Evolutionary conservation across 306 rosid genomes (phyloP).

Genomic region (Vicia sativa): DNA sequence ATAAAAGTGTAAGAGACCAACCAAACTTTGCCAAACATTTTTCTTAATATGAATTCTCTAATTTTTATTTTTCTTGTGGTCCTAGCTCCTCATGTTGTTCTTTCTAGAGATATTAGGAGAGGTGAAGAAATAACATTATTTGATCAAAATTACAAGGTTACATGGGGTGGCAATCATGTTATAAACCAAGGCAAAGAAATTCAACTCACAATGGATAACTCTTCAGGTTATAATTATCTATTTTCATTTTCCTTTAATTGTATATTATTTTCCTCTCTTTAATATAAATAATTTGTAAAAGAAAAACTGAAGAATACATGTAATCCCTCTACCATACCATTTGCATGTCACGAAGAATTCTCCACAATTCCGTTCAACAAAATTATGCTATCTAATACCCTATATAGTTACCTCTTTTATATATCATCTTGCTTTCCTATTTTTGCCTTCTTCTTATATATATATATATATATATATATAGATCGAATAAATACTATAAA

Average conservation of each 20-base stretch:
- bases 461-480: too few relatives aligned
- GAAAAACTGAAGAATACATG: too few relatives aligned
- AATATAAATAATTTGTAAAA: too few relatives aligned
- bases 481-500: too few relatives aligned
- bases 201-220: slow-evolving; percentile 54
- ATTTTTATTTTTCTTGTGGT: slow-evolving; percentile 23
- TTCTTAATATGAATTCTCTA: slow-evolving; percentile 38
- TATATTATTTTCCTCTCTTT: too few relatives aligned
- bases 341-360: too few relatives aligned
- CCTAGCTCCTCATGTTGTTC: background rate
- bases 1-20: background rate
- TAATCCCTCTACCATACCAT: too few relatives aligned
- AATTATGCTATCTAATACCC: too few relatives aligned
- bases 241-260: background rate
- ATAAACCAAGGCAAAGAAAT: slow-evolving; percentile 48
- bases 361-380: too few relatives aligned
- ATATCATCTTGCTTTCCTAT: too few relatives aligned
- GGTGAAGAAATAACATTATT: slow-evolving; percentile 7
- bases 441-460: too few relatives aligned
- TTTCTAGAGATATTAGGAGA: slow-evolving; percentile 25
- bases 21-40: slow-evolving; percentile 1
- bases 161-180: slow-evolving; percentile 53
- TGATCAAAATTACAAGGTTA: slow-evolving; percentile 36
- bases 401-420: too few relatives aligned
- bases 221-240: slow-evolving; percentile 45